A percentile compares a stretch with the other conserved stretches of the same genome.
phyloP scores from a whole-genome alignment of 305 asterid species.

The Fraxinus platypoda region DNA sequence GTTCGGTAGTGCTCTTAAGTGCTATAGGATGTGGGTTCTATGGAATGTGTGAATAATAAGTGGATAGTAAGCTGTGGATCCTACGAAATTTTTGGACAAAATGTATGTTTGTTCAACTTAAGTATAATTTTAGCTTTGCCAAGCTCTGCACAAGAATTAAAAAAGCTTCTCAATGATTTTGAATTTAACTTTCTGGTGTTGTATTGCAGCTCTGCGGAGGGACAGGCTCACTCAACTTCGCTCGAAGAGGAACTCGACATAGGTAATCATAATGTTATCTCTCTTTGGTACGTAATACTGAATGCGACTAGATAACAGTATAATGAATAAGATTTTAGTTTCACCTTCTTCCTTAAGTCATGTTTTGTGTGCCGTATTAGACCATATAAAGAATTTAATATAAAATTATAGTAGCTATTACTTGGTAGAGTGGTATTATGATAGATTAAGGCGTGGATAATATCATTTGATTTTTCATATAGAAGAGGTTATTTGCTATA shows the following conservation, averaged over 20 bases:
- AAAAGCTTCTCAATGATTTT: not conserved
- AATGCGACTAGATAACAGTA: not conserved
- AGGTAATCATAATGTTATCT: not conserved
- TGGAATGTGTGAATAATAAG: not conserved
- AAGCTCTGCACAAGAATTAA: not conserved
- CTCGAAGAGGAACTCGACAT: conserved; percentile 76
- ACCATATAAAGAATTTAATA: not conserved
- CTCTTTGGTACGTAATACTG: conserved; percentile 8
- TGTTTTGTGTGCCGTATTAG: not conserved
- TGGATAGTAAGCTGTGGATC: not conserved
- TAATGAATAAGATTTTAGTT: not conserved
- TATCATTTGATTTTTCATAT: not conserved
- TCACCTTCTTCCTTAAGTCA: not conserved
- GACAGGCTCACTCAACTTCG: conserved; percentile 84
- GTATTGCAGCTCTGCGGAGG: conserved; percentile 74
- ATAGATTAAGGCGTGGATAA: not conserved
- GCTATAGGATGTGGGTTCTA: not conserved
- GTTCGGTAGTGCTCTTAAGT: not conserved
- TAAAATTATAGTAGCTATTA: not conserved
- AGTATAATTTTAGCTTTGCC: too few relatives aligned
- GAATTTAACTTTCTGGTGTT: not conserved
- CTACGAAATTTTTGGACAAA: not conserved
- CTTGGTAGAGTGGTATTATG: not conserved
- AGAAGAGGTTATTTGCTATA: not conserved
- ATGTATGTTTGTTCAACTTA: too few relatives aligned